Base-by-base conservation (phyloP, 2,329 filamentous ascomycete species). In the Arachnopeziza araneosa region DNA sequence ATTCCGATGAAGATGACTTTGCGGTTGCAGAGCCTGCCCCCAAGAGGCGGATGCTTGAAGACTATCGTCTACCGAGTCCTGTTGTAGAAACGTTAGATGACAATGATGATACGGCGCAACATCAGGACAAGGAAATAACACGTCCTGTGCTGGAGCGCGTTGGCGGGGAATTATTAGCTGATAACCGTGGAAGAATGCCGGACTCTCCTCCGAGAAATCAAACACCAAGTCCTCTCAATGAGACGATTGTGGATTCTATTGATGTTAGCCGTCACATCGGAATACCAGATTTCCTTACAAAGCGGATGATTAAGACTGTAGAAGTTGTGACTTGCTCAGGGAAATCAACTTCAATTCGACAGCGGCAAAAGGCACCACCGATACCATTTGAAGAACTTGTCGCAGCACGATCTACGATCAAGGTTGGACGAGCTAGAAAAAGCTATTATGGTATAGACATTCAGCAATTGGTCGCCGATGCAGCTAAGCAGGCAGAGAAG, bases 391-490 rank as follows among this genome's bases (percentile, higher is more conserved):
- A 90, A 68, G 77, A 82, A 49, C 80, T 91, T 66, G 83, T 90
- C 2, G 87, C 88, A 23, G 81, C 84, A 12, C 80, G 88, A 55
- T 90, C 88, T 5, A 83, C 76, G 58, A 85, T 82, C 0, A 85
- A 84, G 63, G 83, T 87, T 59, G 87, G 88, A 1, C 80, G 85
- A 60, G 89, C 89, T 1, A 84, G 84, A 68, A 84, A 84, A 67
- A 88, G 87, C 67, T 98, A 93, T 75, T 99, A 96, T 72, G 95
- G 95, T 10, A 88, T 99, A 65, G 88, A 96, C 53, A 95, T 99
- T 36, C 92, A 97, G 73, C 80, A 85, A 58, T 77, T 99, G 49
- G 82, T 98, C 60, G 87, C 90, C 59, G 82, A 88, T 19, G 89
- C 89, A 2, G 78, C 83, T 57, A 81, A 82, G 22, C 85, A 74